Conservation (phyloP, 164 flowering plant genomes). For the Liquidambar formosana region DNA sequence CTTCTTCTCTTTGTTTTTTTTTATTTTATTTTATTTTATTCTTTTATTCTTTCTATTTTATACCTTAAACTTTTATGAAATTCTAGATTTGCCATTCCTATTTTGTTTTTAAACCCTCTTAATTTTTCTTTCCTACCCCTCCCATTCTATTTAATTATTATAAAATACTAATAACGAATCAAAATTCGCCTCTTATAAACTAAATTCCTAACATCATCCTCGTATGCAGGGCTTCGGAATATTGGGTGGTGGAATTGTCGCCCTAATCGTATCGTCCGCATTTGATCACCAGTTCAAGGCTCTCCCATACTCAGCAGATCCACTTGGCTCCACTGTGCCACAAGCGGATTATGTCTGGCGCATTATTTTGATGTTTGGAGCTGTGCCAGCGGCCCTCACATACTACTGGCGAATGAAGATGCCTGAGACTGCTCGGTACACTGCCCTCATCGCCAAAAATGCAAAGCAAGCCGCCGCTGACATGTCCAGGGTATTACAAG, state of each 20-base stretch:
- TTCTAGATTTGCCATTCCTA: no score
- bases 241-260: slow-evolving; percentile 27
- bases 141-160: no score
- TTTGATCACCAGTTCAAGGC: slow-evolving; percentile 10
- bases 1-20: no score
- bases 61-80: no score
- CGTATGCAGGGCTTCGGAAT: slow-evolving; percentile 30
- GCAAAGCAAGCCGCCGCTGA: slow-evolving; percentile 52
- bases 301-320: slow-evolving; percentile 12
- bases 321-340: slow-evolving; percentile 26
- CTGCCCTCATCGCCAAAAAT: slow-evolving; percentile 59
- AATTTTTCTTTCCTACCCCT: no score
- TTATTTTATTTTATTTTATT: no score
- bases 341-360: slow-evolving; percentile 51
- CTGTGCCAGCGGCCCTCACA: slow-evolving; percentile 51
- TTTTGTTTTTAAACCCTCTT: no score
- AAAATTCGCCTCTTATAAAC: no score
- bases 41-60: no score
- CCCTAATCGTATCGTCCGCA: slow-evolving; percentile 18
- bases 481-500: slow-evolving; percentile 50
- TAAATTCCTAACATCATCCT: no score
- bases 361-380: slow-evolving; percentile 44
- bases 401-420: slow-evolving; percentile 74
- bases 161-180: no score
- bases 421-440: slow-evolving; percentile 73